Conservation (phyloP, 352 stramenopile species). For the Phytophthora citrophthora region DNA sequence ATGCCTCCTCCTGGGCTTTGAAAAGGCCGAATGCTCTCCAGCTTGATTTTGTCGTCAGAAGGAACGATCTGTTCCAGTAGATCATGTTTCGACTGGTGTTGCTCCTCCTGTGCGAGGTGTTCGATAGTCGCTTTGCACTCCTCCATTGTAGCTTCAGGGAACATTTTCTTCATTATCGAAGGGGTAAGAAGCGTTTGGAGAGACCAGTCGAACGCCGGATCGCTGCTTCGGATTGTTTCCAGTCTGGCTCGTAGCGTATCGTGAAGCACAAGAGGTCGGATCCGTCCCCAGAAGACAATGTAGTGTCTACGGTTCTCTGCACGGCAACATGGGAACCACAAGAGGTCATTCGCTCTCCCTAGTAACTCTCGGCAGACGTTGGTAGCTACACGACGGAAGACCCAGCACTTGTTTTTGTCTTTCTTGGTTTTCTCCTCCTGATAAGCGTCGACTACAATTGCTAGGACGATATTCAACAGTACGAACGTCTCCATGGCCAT, state of each 20-base stretch:
- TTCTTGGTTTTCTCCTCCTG: conserved; percentile 45
- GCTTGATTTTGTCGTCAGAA: conserved; percentile 2
- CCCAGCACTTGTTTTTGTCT: conserved; percentile 38
- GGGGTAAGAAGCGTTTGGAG: conserved; percentile 20
- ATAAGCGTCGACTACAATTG: conserved; percentile 75
- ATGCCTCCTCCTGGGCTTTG: conserved; percentile 15
- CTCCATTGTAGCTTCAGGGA: conserved; percentile 18
- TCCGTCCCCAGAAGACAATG: conserved; percentile 30
- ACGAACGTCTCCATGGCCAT: conserved; percentile 72
- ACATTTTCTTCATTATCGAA: conserved; percentile 17
- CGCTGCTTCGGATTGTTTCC: conserved; percentile 1
- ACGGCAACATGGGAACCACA: conserved; percentile 18
- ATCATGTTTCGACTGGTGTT: conserved; percentile 19
- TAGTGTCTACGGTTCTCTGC: conserved; percentile 13
- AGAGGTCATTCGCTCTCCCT: conserved; percentile 25
- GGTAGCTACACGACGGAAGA: conserved; percentile 30
- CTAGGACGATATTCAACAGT: conserved; percentile 77
- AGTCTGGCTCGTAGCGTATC: conserved; percentile 11
- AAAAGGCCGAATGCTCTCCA: neutral
- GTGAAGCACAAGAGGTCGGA: conserved; percentile 31
- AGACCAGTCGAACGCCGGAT: conserved; percentile 16
- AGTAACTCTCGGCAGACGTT: conserved; percentile 34
- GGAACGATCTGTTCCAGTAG: neutral
- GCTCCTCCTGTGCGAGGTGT: conserved; percentile 20
- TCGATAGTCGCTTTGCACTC: conserved; percentile 30